Percentiles rank a stretch among this genome's conserved stretches.
Conservation (phyloP, 192 early-diverging fungal species). For the Rhizophagus prolifer region DNA sequence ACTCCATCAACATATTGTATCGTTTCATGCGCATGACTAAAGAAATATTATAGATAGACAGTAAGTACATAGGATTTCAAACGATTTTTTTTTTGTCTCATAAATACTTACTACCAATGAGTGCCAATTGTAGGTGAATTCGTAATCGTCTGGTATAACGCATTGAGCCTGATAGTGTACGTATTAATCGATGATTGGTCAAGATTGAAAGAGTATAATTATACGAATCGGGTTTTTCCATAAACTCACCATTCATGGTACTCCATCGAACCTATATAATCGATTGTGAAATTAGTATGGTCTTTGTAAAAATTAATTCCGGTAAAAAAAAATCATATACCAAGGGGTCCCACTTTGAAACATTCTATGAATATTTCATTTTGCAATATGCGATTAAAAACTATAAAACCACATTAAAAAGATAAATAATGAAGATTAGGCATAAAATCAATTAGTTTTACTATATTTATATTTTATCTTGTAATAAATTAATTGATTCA, state of each 20-base stretch:
- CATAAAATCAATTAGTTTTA: no score
- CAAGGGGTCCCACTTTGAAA: constrained; percentile 30
- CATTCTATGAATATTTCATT: constrained; percentile 30
- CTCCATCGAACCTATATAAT: constrained; percentile 33
- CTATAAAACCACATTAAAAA: no score
- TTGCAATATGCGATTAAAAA: constrained; percentile 28
- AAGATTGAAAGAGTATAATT: constrained; percentile 31
- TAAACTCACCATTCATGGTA: constrained; percentile 31
- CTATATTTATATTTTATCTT: no score
- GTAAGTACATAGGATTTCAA: constrained; percentile 28
- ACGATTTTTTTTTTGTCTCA: constrained; percentile 28
- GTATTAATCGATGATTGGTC: constrained; percentile 30
- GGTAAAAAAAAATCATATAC: constrained; percentile 25
- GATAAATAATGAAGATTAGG: no score
- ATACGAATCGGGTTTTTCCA: constrained; percentile 28
- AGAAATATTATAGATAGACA: constrained; percentile 28
- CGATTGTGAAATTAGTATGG: constrained; percentile 31
- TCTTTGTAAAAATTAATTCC: constrained; percentile 32
- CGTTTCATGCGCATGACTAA: constrained; percentile 43
- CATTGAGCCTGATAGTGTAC: constrained; percentile 37
- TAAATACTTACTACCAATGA: constrained; percentile 45
- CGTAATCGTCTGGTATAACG: constrained; percentile 38
- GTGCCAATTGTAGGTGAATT: constrained; percentile 48
- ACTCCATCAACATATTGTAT: constrained; percentile 41
- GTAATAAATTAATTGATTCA: no score